phyloP scores from a whole-genome alignment of 305 asterid genomes.

The Solanum chacoense region DNA sequence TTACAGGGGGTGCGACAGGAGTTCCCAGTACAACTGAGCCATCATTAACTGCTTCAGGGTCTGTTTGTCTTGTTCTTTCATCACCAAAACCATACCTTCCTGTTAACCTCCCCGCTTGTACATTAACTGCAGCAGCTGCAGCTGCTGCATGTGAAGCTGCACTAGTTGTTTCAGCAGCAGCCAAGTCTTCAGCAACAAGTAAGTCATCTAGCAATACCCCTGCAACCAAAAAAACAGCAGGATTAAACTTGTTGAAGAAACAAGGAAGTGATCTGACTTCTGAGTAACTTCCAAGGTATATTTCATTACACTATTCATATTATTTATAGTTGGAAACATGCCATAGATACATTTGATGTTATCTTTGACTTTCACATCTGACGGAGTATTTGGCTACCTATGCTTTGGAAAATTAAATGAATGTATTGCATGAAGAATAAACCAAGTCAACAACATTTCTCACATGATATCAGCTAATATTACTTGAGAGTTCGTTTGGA shows the following conservation, averaged over 20 bases:
- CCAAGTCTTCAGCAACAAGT: slow-evolving; percentile 93
- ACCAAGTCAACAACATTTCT: background rate
- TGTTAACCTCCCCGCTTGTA: slow-evolving; percentile 51
- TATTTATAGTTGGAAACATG: background rate
- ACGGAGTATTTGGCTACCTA: background rate
- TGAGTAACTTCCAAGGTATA: background rate
- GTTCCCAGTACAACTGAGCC: slow-evolving; percentile 88
- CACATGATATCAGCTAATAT: background rate
- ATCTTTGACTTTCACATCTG: background rate
- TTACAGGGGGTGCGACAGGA: slow-evolving; percentile 92
- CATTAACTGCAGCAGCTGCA: slow-evolving; percentile 71
- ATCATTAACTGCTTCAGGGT: slow-evolving; percentile 49
- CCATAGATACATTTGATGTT: background rate
- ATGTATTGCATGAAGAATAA: background rate
- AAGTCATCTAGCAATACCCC: slow-evolving; percentile 92
- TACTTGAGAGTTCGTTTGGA: background rate
- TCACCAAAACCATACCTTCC: slow-evolving; percentile 67
- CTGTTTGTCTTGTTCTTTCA: slow-evolving; percentile 49
- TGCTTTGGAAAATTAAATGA: background rate
- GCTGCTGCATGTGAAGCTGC: slow-evolving; percentile 98
- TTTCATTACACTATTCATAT: background rate
- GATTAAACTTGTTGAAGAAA: background rate
- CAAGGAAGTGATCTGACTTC: background rate
- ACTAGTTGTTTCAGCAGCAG: slow-evolving; percentile 89
- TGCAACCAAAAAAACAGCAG: slow-evolving; percentile 6